These are phyloP conservation scores for Cordyceps cateniannulata DNA, from an alignment of 2,329 filamentous ascomycete genomes.

Conservation along the genomic window DNA sequence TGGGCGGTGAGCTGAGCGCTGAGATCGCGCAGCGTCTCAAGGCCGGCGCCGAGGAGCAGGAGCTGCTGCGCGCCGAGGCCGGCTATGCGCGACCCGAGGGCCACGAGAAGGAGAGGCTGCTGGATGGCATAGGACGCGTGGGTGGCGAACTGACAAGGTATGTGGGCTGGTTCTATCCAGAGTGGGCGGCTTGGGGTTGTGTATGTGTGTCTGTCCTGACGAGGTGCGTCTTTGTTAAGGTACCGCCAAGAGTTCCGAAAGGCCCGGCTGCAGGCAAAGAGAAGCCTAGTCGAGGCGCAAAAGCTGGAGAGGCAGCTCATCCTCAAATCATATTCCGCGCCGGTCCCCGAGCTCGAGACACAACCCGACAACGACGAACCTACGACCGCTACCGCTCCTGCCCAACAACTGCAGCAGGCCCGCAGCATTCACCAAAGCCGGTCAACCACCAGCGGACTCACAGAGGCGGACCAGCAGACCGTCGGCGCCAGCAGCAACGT, in stretches of 20 bases:
- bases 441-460: slow-evolving; percentile 24
- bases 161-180: slow-evolving; percentile 14
- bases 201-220: too few relatives aligned
- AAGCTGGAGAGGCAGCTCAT: slow-evolving; percentile 71
- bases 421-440: slow-evolving; percentile 23
- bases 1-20: slow-evolving; percentile 64
- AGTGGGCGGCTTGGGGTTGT: too few relatives aligned
- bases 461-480: slow-evolving; percentile 65
- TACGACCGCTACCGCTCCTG: slow-evolving; percentile 6
- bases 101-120: slow-evolving; percentile 58
- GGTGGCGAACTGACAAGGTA: slow-evolving; percentile 67
- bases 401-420: slow-evolving; percentile 28
- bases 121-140: slow-evolving; percentile 60
- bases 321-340: slow-evolving; percentile 55
- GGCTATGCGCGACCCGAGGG: slow-evolving; percentile 55
- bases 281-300: slow-evolving; percentile 65
- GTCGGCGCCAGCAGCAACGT: slow-evolving; percentile 75
- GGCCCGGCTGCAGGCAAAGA: slow-evolving; percentile 74
- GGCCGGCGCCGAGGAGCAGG: slow-evolving; percentile 76
- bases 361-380: slow-evolving; percentile 21
- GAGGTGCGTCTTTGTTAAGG: slow-evolving; percentile 23
- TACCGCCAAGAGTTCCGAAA: slow-evolving; percentile 66
- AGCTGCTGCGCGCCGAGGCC: slow-evolving; percentile 71
- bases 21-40: slow-evolving; percentile 77
- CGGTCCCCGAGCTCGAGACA: slow-evolving; percentile 28